Evolutionary conservation across 2,329 filamentous ascomycete genomes (phyloP).

Genomic region (Sporothrix variecibatus): DNA sequence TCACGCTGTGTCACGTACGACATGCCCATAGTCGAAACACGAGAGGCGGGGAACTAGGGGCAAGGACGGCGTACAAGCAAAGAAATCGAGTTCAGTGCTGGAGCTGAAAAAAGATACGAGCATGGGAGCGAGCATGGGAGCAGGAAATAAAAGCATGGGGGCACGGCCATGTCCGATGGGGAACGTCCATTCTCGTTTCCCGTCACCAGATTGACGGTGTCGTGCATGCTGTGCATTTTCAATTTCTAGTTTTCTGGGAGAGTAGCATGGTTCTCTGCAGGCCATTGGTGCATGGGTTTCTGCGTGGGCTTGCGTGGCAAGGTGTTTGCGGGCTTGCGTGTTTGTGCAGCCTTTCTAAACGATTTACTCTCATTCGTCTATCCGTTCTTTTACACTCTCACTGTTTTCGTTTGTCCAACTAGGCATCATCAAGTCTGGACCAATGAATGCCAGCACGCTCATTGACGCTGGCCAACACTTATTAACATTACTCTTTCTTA

Average conservation of each 20-base stretch:
- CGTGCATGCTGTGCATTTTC: background rate
- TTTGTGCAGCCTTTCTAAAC: background rate
- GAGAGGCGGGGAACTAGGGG: constrained; percentile 1
- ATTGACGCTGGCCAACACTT: background rate
- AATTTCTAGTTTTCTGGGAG: background rate
- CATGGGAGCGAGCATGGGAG: no score
- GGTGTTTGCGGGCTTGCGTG: constrained; percentile 1
- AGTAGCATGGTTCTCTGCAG: background rate
- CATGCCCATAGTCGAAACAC: constrained; percentile 6
- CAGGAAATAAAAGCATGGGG: no score
- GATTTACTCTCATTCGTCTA: no score
- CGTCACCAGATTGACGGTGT: background rate
- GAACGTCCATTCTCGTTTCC: constrained; percentile 21
- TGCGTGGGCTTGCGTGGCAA: background rate
- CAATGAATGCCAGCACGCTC: background rate
- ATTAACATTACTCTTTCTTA: background rate
- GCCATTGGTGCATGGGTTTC: background rate
- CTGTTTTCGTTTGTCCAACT: background rate
- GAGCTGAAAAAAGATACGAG: background rate
- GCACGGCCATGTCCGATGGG: constrained; percentile 19
- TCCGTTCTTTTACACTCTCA: background rate
- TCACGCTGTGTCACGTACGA: constrained; percentile 9
- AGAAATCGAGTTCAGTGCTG: background rate
- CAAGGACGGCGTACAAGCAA: background rate
- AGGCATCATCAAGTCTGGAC: background rate